Evolutionary conservation across 139 green algal genomes (phyloP).

Genomic region (Limnomonas spitsbergensis): DNA sequence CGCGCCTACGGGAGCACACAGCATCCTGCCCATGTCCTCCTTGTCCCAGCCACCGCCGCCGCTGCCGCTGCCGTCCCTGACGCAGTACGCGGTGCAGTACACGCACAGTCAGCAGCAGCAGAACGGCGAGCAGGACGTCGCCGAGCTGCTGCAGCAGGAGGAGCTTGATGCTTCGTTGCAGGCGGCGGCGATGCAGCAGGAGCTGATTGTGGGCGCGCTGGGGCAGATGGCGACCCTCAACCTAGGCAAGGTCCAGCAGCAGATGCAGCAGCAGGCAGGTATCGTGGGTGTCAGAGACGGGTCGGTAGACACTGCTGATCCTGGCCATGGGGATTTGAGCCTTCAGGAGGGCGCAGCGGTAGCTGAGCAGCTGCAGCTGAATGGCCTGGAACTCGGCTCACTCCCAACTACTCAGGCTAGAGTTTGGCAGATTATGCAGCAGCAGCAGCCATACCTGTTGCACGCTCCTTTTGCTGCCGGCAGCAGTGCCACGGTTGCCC

Average conservation of each 20-base stretch:
- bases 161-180: constrained; percentile 56
- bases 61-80: not conserved
- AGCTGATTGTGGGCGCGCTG: not conserved
- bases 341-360: not conserved
- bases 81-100: not conserved
- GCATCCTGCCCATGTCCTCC: too few species aligned
- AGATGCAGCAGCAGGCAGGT: not conserved
- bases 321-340: not conserved
- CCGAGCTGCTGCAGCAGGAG: constrained; percentile 17
- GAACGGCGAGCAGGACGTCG: constrained; percentile 20
- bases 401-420: too few species aligned
- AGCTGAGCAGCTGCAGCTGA: too few species aligned
- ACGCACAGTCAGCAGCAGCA: not conserved
- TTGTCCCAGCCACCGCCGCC: too few species aligned
- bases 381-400: too few species aligned
- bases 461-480: too few species aligned
- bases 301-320: not conserved
- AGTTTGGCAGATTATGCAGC: too few species aligned
- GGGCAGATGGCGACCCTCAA: not conserved
- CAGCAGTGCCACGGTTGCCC: too few species aligned
- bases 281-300: not conserved
- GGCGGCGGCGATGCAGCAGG: constrained; percentile 56
- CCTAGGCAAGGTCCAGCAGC: not conserved
- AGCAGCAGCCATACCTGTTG: too few species aligned
- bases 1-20: too few species aligned